phyloP scores from a whole-genome alignment of 2,329 filamentous ascomycete genomes.

The Phyllosticta citrichinensis region DNA sequence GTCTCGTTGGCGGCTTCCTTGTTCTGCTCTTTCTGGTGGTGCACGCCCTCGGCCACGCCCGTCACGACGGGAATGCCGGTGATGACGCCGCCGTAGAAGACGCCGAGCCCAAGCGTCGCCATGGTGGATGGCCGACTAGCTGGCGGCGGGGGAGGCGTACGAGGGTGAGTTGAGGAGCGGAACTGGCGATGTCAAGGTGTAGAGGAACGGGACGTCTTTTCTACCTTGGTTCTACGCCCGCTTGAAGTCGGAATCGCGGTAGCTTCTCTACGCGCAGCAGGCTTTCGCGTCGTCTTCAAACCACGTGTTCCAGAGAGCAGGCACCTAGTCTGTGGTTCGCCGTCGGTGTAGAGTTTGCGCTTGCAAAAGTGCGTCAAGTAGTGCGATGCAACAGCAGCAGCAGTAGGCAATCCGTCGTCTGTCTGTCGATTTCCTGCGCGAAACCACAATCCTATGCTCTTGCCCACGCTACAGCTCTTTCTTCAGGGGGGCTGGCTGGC shows the following conservation, averaged over 20 bases:
- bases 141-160: not conserved
- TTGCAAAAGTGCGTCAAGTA: not conserved
- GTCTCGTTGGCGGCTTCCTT: slow-evolving; percentile 39
- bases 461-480: not conserved
- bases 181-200: not conserved
- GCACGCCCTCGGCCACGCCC: slow-evolving; percentile 41
- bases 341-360: not conserved
- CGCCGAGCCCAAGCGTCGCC: slow-evolving; percentile 21
- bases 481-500: no score
- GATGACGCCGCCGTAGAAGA: slow-evolving; percentile 30
- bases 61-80: slow-evolving; percentile 40
- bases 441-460: no score
- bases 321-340: not conserved
- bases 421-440: no score
- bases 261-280: no score
- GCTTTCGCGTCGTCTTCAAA: no score
- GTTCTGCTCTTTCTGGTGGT: slow-evolving; percentile 40
- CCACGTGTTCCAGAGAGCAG: not conserved
- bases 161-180: not conserved
- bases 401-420: no score
- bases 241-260: no score
- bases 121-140: slow-evolving; percentile 8
- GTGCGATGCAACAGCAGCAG: no score
- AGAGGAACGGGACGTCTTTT: no score
- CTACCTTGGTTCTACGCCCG: no score